Evolutionary conservation across 2,329 filamentous ascomycete genomes (phyloP).

Genomic region (Claviceps fusiformis): DNA sequence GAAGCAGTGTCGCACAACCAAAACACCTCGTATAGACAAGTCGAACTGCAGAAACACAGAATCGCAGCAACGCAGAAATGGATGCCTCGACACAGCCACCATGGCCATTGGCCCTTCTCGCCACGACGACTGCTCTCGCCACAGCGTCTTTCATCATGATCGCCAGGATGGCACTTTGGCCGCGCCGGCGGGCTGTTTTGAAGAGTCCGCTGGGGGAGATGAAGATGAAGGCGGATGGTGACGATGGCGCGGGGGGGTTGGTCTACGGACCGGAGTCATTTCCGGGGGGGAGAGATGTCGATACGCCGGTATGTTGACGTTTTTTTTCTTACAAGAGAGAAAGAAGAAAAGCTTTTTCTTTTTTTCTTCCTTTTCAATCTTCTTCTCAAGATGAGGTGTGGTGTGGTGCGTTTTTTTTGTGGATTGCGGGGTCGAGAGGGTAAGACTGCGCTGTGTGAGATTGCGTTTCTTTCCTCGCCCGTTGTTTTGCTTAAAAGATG

Average conservation of each 20-base stretch:
- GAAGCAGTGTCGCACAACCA: too few relatives aligned
- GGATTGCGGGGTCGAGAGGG: too few relatives aligned
- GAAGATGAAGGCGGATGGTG: conserved; percentile 1
- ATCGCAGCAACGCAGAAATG: not conserved
- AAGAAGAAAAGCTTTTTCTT: too few relatives aligned
- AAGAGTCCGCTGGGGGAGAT: conserved; percentile 30
- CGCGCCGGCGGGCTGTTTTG: conserved; percentile 24
- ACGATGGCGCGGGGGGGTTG: conserved; percentile 23
- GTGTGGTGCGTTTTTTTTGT: too few relatives aligned
- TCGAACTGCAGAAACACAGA: not conserved
- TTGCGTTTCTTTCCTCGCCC: too few relatives aligned
- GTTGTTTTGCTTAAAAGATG: too few relatives aligned
- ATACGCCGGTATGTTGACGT: conserved; percentile 39
- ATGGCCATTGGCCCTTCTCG: conserved; percentile 13
- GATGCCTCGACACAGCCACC: not conserved
- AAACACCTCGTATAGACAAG: too few relatives aligned
- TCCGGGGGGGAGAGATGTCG: conserved; percentile 59
- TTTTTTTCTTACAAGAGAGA: not conserved
- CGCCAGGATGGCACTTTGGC: conserved; percentile 25
- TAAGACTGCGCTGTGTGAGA: too few relatives aligned
- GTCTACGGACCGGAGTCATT: conserved; percentile 55
- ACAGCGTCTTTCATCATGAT: conserved; percentile 26
- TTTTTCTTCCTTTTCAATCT: too few relatives aligned
- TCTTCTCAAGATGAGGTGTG: too few relatives aligned
- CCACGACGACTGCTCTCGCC: conserved; percentile 27